phyloP scores from a whole-genome alignment of 148 eudicot species.

The Simmondsia chinensis region DNA sequence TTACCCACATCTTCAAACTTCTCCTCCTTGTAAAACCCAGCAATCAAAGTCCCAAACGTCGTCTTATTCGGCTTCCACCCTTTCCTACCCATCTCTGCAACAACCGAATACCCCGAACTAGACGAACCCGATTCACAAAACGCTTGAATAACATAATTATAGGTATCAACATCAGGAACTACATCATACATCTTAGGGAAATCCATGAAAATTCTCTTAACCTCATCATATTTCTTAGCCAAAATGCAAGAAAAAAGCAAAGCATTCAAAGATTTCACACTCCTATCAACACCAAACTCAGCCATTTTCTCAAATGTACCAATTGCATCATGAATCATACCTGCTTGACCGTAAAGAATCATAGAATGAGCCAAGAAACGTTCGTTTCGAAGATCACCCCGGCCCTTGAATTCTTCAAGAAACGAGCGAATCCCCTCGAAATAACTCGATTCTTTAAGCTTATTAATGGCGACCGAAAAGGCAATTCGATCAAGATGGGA shows the following conservation, averaged over 20 bases:
- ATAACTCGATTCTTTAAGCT: slow-evolving; percentile 35
- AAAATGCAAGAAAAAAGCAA: slow-evolving; percentile 54
- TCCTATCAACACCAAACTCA: slow-evolving; percentile 40
- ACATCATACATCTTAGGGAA: slow-evolving; percentile 51
- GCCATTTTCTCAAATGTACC: slow-evolving; percentile 53
- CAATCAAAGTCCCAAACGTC: slow-evolving; percentile 41
- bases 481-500: slow-evolving; percentile 62
- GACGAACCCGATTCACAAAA: slow-evolving; percentile 54
- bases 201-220: slow-evolving; percentile 46
- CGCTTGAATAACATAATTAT: slow-evolving; percentile 68
- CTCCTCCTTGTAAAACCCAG: slow-evolving; percentile 83
- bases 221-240: slow-evolving; percentile 45
- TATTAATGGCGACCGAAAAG: slow-evolving; percentile 49
- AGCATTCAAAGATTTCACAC: slow-evolving; percentile 56
- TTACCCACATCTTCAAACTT: slow-evolving; percentile 72
- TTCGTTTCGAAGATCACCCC: slow-evolving; percentile 52
- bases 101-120: slow-evolving; percentile 41
- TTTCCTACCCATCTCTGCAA: slow-evolving; percentile 74
- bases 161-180: slow-evolving; percentile 48
- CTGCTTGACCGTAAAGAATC: slow-evolving; percentile 70
- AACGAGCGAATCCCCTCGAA: slow-evolving; percentile 43
- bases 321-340: slow-evolving; percentile 42
- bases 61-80: slow-evolving; percentile 44
- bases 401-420: slow-evolving; percentile 43
- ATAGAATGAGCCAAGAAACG: slow-evolving; percentile 49